Evolutionary conservation across 1,284 basidiomycete genomes (phyloP).

Genomic region (Pseudozyma sp.): DNA sequence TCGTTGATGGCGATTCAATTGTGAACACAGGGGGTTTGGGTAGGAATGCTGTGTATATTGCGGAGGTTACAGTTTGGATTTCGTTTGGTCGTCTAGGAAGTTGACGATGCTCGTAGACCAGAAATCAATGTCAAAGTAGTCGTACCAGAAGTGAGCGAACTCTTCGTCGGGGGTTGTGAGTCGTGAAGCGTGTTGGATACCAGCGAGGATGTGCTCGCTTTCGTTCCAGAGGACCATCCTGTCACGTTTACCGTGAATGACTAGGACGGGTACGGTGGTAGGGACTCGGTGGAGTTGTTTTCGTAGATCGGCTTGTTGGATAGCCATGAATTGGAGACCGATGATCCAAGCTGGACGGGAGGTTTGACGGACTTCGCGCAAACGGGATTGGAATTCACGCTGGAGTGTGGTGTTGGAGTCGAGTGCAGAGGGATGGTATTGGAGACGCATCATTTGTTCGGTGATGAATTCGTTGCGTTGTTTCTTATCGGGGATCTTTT

Average conservation of each 20-base stretch:
- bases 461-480: slow-evolving; percentile 46
- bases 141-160: slow-evolving; percentile 61
- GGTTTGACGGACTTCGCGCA: slow-evolving; percentile 27
- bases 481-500: slow-evolving; percentile 18
- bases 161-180: slow-evolving; percentile 19
- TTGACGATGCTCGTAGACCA: slow-evolving; percentile 40
- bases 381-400: slow-evolving; percentile 24
- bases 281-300: slow-evolving; percentile 44
- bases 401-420: slow-evolving; percentile 9
- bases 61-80: not conserved
- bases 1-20: slow-evolving; percentile 69
- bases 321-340: slow-evolving; percentile 53
- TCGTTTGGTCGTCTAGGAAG: slow-evolving; percentile 32
- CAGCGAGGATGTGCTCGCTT: slow-evolving; percentile 37
- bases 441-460: slow-evolving; percentile 49
- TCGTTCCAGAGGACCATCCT: slow-evolving; percentile 62
- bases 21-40: not conserved
- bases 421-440: slow-evolving; percentile 58
- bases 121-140: slow-evolving; percentile 52
- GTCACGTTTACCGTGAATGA: slow-evolving; percentile 60
- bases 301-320: slow-evolving; percentile 38
- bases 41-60: no score
- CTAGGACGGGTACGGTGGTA: slow-evolving; percentile 27
- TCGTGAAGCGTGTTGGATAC: slow-evolving; percentile 51
- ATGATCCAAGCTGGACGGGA: slow-evolving; percentile 46